Evolutionary conservation across 225 moss, liverwort and hornwort genomes (phyloP).

Genomic region (Ulota crispa): DNA sequence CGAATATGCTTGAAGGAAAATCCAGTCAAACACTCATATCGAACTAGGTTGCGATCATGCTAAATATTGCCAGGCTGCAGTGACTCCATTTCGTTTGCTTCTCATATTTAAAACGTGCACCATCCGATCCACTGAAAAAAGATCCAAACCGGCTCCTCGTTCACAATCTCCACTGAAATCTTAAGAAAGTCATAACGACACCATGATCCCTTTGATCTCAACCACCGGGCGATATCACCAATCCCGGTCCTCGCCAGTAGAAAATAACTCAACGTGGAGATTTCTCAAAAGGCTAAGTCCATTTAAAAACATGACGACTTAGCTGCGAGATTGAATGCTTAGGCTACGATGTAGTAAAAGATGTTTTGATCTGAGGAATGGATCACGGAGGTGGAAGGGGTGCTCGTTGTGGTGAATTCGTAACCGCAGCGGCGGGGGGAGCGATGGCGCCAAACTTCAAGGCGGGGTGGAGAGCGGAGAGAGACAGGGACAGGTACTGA

Average conservation of each 20-base stretch:
- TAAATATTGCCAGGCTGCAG: background rate
- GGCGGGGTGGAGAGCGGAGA: slow-evolving; percentile 6
- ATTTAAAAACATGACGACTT: background rate
- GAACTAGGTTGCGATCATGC: background rate
- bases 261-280: background rate
- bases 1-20: background rate
- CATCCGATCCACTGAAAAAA: background rate
- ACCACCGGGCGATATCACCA: background rate
- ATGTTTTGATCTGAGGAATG: background rate
- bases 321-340: background rate
- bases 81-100: background rate
- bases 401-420: background rate
- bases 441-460: background rate
- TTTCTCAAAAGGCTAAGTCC: background rate
- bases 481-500: slow-evolving; percentile 3
- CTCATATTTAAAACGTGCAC: background rate
- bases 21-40: background rate
- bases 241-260: background rate
- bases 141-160: background rate
- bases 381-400: background rate
- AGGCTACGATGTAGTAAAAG: background rate
- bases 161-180: background rate
- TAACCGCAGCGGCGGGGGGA: slow-evolving; percentile 22
- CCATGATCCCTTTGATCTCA: background rate
- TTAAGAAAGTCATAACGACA: background rate